Base-by-base conservation (phyloP, 257 asterid genomes). In the Capsicum chinense region DNA sequence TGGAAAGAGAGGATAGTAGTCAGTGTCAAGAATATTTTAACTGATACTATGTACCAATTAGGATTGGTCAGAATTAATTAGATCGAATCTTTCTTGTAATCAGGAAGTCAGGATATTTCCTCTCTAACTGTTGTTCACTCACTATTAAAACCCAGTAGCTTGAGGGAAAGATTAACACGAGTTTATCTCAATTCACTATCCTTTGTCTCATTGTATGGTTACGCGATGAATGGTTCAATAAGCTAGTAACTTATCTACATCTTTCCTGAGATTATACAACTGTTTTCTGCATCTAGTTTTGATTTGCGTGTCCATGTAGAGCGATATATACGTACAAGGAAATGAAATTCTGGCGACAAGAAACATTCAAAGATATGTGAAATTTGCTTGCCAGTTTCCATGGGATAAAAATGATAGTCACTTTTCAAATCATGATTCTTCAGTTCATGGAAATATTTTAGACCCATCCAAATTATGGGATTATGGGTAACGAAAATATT, bases 71-170 rank as follows among this genome's bases (percentile, higher is more conserved):
- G 79, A 69, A 69, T 39, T 15, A 68, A 69, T 39, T 16, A 69
- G 79, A 39, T 39, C 9, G 56, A 16, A 39, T 69, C 79, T 69
- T 69, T 69, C 56, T 69, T 16, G 14, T 69, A 69, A 69, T 69
- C 16, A n/a, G 33, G 79, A 69, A 69, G 12, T 69, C 15, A 39
- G 56, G 9, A 16, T 69, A 69, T 14, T 42, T 60, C 26, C 79
- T 39, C 79, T 69, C 79, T 8, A 69, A 69, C 79, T 39, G 15
- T 39, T 69, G 54, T 69, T 16, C 79, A 69, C 79, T 16, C 79
- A 8, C 79, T 39, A 69, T 69, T 16, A 7, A 69, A 42, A 69
- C 79, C 52, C 79, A 39, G 50, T 39, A 16, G 54, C 54, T 69
- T 39, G 78, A 39, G 26, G 78, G 56, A 69, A 69, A 39, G 0